These are phyloP conservation scores for Triticum turgidum DNA, from an alignment of 176 grass and related monocot genomes.

Conservation along the genomic window DNA sequence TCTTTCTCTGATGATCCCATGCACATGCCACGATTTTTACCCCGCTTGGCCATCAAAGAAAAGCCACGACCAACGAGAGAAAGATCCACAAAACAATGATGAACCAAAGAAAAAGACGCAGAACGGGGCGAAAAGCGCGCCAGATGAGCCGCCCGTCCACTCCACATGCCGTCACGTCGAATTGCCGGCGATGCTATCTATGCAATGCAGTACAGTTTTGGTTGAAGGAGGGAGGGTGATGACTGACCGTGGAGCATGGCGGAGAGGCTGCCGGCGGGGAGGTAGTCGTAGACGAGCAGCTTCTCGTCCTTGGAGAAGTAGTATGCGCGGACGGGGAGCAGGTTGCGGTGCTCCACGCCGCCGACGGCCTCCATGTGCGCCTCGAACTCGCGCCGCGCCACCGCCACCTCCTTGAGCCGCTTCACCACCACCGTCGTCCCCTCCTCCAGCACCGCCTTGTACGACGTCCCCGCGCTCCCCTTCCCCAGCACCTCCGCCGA, in stretches of 20 bases:
- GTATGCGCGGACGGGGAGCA: constrained; percentile 75
- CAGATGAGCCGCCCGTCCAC: constrained; percentile 12
- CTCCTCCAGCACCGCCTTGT: constrained; percentile 97
- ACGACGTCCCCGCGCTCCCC: constrained; percentile 81
- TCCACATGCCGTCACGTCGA: background rate
- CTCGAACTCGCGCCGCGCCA: constrained; percentile 71
- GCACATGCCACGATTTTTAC: background rate
- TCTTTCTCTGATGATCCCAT: no score
- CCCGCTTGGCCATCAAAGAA: background rate
- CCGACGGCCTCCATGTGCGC: constrained; percentile 65
- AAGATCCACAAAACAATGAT: background rate
- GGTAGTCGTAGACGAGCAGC: constrained; percentile 88
- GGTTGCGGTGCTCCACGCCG: constrained; percentile 61
- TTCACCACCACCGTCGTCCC: constrained; percentile 95
- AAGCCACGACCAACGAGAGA: background rate
- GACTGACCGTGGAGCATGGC: constrained; percentile 78
- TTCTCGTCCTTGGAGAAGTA: constrained; percentile 99
- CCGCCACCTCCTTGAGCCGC: constrained; percentile 92
- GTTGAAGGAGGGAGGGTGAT: no score
- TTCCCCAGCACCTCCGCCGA: constrained; percentile 98
- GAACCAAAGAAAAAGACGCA: background rate
- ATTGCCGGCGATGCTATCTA: background rate
- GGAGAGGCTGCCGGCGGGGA: constrained; percentile 92
- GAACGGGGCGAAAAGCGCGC: constrained; percentile 19
- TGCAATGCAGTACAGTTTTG: no score